Base-by-base conservation (phyloP, 768 basidiomycete genomes). In the Leccinum subtestaceum region DNA sequence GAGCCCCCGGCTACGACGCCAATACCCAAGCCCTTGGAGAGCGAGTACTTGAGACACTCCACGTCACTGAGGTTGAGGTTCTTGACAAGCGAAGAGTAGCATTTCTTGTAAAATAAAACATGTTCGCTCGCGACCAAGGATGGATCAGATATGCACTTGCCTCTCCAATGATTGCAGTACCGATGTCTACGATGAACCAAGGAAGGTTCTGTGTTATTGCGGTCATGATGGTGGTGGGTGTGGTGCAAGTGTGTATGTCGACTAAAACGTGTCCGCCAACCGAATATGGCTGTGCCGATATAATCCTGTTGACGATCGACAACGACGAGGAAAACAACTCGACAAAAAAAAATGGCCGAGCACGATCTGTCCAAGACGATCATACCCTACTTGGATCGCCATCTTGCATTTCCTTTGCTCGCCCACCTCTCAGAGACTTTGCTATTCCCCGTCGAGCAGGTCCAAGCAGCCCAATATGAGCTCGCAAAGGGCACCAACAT, bases 401-500 rank as follows among this genome's bases (percentile, higher is more conserved):
- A 99, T 81, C 82, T 99, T 31, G 88, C 90, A 40, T 91, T 98
- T 67, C 95, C 97, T 27, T 77, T 98, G 9, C 89, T 99, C 60
- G 86, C 90, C 10, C 94, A 96, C 77, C 87, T 98, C 47, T 82
- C 80, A 15, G 88, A 91, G 60, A 83, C 80, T 9, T 83, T 84
- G 17, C 75, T 91, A 43, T 98, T 95, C 74, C 81, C 92, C 1
- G 79, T 81, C 21, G 81, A 90, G 45, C 86, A 98, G 65, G 83
- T 98, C 58, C 85, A 87, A 58, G 78, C 85, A 43, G 96, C 97
- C 38, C 96, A 98, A 77, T 96, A 97, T 89, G 95, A 98, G 69
- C 87, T 98, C 55, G 92, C 94, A 56, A 96, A 93, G 72, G 92
- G 88, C 61, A 99, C 97, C 49, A 98, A 99, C 75, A 98, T 98